Evolutionary conservation across 192 early-diverging fungal species (phyloP), one percentile per base, ranked within the genome.

Genomic region (Coemansia sp.): DNA sequence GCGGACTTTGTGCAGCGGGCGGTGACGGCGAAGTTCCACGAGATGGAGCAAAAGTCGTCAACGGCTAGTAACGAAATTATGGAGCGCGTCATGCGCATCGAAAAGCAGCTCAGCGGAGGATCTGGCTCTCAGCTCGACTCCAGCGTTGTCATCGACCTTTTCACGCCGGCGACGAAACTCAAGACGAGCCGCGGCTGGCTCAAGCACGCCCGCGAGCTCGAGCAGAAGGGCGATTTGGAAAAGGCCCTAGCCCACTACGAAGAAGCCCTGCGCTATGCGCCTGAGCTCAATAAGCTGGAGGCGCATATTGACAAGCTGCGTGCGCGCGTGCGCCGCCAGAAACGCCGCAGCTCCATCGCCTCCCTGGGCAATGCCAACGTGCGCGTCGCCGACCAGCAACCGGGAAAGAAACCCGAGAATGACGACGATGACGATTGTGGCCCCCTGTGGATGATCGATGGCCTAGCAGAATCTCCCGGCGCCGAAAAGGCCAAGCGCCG

Each of bases 81-180:
- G 79, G 72, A 80, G 59, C 73, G 73, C 10, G 79, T 78, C 2
- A 67, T 77, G 68, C 79, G 77, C 9, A 77, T 79, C 41, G 77
- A 85, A 50, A 68, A 78, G 72, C 79, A 76, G 61, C 76, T 82
- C 0, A 78, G 40, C 40, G 24, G 50, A 10, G 2, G 45, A 16
- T 8, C n/a, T 13, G 31, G 51, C 29, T 35, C 62, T 36, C 68
- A 60, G 24, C 53, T 82, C 35, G 77, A 79, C 19, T 66, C 78
- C 13, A 63, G 71, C 46, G 66, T 64, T 29, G 79, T 83, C 7
- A 63, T 83, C 7, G 80, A 85, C 17, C 41, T 87, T 51, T 79
- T 87, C 33, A 85, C 85, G 27, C 86, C 86, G 13, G 77, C 79
- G 11, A 87, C 86, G 0, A 87, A 87, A 59, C 83, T 82, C 19